These are phyloP conservation scores for Pichia cabralensis DNA, from an alignment of 805 yeast genomes.

Conservation along the genomic window DNA sequence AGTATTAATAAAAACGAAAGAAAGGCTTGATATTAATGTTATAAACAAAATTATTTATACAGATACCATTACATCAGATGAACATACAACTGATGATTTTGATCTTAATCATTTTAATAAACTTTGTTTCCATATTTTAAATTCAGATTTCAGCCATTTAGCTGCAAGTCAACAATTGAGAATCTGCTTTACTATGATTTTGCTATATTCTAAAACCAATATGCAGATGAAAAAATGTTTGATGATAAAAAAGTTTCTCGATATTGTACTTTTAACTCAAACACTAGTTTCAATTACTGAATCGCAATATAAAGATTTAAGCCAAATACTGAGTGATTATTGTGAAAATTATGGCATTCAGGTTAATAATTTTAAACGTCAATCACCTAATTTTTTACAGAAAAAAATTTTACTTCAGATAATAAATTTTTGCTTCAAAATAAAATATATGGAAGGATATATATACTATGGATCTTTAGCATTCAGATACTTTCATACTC, in stretches of 20 bases:
- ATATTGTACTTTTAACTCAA: slow-evolving; percentile 26
- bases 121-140: slow-evolving; percentile 38
- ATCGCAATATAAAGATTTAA: slow-evolving; percentile 10
- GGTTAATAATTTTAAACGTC: background rate
- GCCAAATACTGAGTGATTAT: slow-evolving; percentile 34
- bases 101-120: slow-evolving; percentile 34
- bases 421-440: slow-evolving; percentile 41
- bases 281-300: slow-evolving; percentile 7
- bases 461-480: slow-evolving; percentile 42
- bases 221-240: slow-evolving; percentile 61
- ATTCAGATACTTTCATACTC: slow-evolving; percentile 44
- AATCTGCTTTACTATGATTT: slow-evolving; percentile 56
- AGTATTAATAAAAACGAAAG: slow-evolving; percentile 40
- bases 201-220: slow-evolving; percentile 51
- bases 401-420: slow-evolving; percentile 37
- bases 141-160: slow-evolving; percentile 35
- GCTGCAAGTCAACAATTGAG: slow-evolving; percentile 44
- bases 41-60: slow-evolving; percentile 37
- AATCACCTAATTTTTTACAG: slow-evolving; percentile 15
- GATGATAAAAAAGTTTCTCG: slow-evolving; percentile 54
- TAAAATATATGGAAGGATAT: slow-evolving; percentile 35
- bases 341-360: slow-evolving; percentile 44
- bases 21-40: slow-evolving; percentile 34
- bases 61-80: slow-evolving; percentile 12
- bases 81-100: slow-evolving; percentile 6